Conservation (phyloP, 2,329 filamentous ascomycete species). For the Chrysoporthe puriensis region DNA sequence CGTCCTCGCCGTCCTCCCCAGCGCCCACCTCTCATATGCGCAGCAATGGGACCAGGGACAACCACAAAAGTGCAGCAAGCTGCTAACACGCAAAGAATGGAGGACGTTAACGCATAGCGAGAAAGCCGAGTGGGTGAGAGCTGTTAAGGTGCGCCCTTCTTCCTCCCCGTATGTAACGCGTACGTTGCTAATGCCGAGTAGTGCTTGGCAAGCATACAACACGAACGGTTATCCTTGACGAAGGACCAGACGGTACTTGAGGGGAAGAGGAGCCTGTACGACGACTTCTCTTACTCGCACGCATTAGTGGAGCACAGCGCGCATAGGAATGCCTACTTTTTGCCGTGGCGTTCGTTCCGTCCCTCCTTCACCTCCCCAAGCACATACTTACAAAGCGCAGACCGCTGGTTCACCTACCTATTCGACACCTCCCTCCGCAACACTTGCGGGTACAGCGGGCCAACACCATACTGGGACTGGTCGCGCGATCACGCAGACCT, state of each 20-base stretch:
- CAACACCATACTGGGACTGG: slow-evolving; percentile 1
- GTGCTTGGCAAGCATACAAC: not conserved
- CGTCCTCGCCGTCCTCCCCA: not conserved
- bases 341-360: not conserved
- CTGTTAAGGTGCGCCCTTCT: not conserved
- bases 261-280: not conserved
- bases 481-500: not conserved
- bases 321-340: not conserved
- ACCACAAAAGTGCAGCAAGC: not conserved
- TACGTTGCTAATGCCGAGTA: not conserved
- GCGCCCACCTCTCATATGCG: no score
- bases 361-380: not conserved
- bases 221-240: not conserved
- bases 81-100: not conserved
- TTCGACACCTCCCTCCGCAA: not conserved
- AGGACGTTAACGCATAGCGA: not conserved
- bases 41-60: no score
- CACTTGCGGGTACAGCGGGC: not conserved
- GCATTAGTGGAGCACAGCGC: not conserved
- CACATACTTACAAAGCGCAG: not conserved
- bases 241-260: not conserved
- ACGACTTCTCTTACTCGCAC: not conserved
- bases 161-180: not conserved
- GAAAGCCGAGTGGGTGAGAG: not conserved
- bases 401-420: not conserved